Conservation (phyloP, 208 protist species). For the Acanthamoeba divionensis region DNA sequence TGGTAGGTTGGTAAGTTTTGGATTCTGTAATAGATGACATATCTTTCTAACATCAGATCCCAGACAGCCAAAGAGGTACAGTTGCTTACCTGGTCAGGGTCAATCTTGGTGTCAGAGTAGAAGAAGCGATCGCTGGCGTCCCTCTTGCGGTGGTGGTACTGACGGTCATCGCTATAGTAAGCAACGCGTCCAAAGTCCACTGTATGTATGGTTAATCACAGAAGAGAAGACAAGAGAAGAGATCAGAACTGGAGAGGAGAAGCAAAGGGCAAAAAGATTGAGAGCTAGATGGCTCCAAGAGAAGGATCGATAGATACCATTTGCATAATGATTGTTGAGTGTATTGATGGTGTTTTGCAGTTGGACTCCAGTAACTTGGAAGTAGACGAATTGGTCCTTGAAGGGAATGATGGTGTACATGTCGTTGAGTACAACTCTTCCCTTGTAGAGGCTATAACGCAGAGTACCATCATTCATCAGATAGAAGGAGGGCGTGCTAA, state of each 20-base stretch:
- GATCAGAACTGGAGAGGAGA: background rate
- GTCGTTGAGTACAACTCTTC: slow-evolving; percentile 3
- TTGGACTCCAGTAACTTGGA: background rate
- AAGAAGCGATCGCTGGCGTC: slow-evolving; percentile 19
- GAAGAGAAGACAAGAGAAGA: background rate
- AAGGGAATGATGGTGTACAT: slow-evolving; percentile 40
- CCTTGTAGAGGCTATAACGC: background rate
- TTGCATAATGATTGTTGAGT: background rate
- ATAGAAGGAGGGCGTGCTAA: background rate
- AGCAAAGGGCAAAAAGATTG: background rate
- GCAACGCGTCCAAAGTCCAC: background rate
- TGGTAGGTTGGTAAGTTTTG: background rate
- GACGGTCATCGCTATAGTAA: background rate
- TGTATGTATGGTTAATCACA: background rate
- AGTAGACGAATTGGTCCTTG: slow-evolving; percentile 6
- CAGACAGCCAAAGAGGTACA: no score
- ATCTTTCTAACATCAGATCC: no score
- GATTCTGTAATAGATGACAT: no score
- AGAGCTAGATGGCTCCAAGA: no score
- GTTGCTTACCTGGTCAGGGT: background rate
- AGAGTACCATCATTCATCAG: slow-evolving; percentile 14
- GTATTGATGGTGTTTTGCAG: background rate
- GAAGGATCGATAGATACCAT: background rate
- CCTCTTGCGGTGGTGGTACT: background rate
- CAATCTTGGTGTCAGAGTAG: background rate